Conservation (phyloP, 257 asterid species). For the Vinca minor region DNA sequence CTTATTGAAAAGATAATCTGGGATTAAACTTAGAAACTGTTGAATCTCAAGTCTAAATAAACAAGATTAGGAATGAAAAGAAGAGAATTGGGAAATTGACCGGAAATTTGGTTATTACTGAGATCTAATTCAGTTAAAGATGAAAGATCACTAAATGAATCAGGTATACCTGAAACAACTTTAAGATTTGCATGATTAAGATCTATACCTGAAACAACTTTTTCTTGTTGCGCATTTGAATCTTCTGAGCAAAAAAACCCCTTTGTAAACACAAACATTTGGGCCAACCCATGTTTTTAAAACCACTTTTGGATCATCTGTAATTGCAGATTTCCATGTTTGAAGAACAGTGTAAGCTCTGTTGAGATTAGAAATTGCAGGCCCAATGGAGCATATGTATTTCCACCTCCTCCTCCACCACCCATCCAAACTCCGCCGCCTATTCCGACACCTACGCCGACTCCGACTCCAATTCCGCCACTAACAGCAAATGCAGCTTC, state of each 20-base stretch:
- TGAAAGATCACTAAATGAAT: conserved; percentile 27
- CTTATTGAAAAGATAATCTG: conserved; percentile 54
- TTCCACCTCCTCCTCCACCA: conserved; percentile 16
- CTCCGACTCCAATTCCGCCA: conserved; percentile 40
- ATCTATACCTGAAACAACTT: conserved; percentile 58
- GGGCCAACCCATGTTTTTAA: conserved; percentile 52
- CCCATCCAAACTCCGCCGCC: conserved; percentile 32
- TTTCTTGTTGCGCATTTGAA: conserved; percentile 37
- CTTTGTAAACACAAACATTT: conserved; percentile 66
- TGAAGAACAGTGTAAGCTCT: conserved; percentile 62
- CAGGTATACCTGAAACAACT: conserved; percentile 60
- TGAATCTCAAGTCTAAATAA: conserved; percentile 72
- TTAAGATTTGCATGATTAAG: conserved; percentile 67
- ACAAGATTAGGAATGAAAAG: conserved; percentile 52
- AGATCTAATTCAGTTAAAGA: conserved; percentile 66
- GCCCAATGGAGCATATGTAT: conserved; percentile 22
- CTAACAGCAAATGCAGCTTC: conserved; percentile 30
- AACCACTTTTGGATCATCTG: conserved; percentile 58
- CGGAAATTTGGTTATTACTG: conserved; percentile 69
- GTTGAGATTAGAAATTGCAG: conserved; percentile 20
- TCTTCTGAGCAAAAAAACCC: conserved; percentile 62
- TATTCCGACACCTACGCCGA: conserved; percentile 39
- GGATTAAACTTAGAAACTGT: conserved; percentile 59
- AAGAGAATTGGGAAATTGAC: conserved; percentile 45
- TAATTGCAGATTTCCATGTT: conserved; percentile 78